A percentile compares a stretch with the other conserved stretches of the same genome.
Evolutionary conservation across 2,329 filamentous ascomycete genomes (phyloP).

Genomic region (Pseudocercospora fijiensis): DNA sequence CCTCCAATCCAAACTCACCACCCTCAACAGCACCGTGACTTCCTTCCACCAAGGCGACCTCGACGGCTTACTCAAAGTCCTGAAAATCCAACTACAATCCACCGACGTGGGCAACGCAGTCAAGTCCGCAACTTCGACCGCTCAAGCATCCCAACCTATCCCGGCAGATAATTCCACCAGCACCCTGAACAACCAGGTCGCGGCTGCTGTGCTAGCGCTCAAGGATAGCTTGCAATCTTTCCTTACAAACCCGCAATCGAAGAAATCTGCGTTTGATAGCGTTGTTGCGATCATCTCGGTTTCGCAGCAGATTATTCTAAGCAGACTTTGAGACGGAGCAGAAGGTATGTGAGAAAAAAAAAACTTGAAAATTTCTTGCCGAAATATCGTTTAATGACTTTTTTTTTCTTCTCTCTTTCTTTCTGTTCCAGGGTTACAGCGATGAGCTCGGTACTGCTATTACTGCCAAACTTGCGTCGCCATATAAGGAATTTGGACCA

Average conservation of each 20-base stretch:
- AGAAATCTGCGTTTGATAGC: slow-evolving; percentile 24
- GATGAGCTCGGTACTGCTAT: slow-evolving; percentile 16
- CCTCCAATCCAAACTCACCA: slow-evolving; percentile 19
- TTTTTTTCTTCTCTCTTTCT: too few species aligned
- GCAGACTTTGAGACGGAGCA: slow-evolving; percentile 15
- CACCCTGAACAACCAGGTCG: slow-evolving; percentile 16
- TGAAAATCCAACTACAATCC: slow-evolving; percentile 20
- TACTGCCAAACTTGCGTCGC: slow-evolving; percentile 17
- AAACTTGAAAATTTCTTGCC: too few species aligned
- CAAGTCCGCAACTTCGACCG: slow-evolving; percentile 11
- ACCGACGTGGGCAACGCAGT: slow-evolving; percentile 17
- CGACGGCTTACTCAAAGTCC: slow-evolving; percentile 16
- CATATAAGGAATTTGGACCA: slow-evolving; percentile 15
- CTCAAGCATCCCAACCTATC: slow-evolving; percentile 14
- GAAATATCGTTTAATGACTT: too few species aligned
- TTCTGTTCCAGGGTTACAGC: not conserved
- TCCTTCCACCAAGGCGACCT: slow-evolving; percentile 22
- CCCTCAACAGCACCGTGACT: slow-evolving; percentile 21
- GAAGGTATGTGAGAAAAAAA: slow-evolving; percentile 7
- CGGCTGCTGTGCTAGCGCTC: slow-evolving; percentile 19
- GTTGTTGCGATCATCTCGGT: slow-evolving; percentile 13
- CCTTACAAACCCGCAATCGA: slow-evolving; percentile 17
- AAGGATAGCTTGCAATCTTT: slow-evolving; percentile 17
- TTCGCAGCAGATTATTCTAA: slow-evolving; percentile 16
- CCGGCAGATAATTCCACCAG: slow-evolving; percentile 9